Evolutionary conservation across 1,139 yeast species (phyloP), one percentile per base, ranked within the genome.

Genomic region (Sugiyamaella paludigena): DNA sequence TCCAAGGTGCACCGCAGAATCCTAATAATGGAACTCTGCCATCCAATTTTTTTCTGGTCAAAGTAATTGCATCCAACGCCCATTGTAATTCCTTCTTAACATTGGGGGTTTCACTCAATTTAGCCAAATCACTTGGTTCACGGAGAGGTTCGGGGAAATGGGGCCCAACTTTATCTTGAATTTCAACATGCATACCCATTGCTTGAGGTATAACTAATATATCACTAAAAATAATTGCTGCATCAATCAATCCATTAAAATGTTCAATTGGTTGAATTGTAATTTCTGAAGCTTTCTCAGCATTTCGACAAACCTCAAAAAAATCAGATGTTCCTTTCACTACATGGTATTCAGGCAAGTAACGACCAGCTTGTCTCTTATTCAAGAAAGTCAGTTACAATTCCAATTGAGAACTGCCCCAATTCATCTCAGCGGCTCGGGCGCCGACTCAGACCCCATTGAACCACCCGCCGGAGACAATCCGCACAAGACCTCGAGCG

Each of bases 1-100:
- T 92, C 97, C 97, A 92, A 51, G 98, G 98, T 11, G 96, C 97
- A 50, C 98, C 98, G 59, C 92, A 87, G 70, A 92, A 92, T 2
- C 98, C 98, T 48, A 92, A 76, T 57, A 92, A 75, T 24, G 98
- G 98, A 13, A 91, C 98, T 61, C 95, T 79, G 43, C 98, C 98
- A 44, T 82, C 71, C 57, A 92, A 77, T 64, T 86, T 87, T 54
- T 75, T 76, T 70, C 98, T 79, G 10, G 98, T 92, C 57, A 87
- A 71, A 3, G 95, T 86, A 57, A 92, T 87, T 32, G 98, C 87
- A 63, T 86, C 84, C 71, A 88, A 87, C 1, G 97, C 97, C 97
- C 98, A 92, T 47, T 78, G 96, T 52, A 92, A 75, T 59, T 86
- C 92, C 63, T 83, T 79, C 53, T 77, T 65, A 29, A 92, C 84